Evolutionary conservation across 768 basidiomycete genomes (phyloP), one percentile per base, ranked within the genome.

Genomic region (Lactarius tabidus): DNA sequence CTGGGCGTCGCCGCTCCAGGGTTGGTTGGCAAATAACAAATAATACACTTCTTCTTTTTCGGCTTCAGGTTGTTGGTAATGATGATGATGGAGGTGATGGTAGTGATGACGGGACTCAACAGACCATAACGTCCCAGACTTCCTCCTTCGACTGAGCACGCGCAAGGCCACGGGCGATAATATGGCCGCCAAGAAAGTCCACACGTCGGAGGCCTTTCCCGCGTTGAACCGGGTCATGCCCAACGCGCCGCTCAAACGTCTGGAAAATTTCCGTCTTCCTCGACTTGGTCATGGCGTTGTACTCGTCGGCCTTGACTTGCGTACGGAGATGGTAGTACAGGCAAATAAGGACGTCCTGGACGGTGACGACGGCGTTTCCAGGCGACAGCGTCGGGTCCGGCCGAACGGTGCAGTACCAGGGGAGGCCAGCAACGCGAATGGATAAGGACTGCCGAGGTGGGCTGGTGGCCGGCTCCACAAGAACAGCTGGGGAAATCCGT

Each of bases 1-100:
- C 23, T 31, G 14, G 55, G 59, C 38, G 18, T 26, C 7, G 18
- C 23, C 20, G 53, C 18, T 15, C 64, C 33, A 4, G 54, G 29
- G 20, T 31, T 33, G 39, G 45, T 35, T 28, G 57, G 60, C 60
- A 65, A 65, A 65, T 65, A 65, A 18, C 45, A 51, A 65, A 65
- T 65, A 65, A 65, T 65, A 65, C 64, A 65, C 10, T 65, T 60
- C 59, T 60, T 65, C 54, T 56, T 61, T 60, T 57, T 29, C n/a
- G 17, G 56, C 18, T 65, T 60, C 36, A 10, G 18, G 41, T 29
- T 56, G 54, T n/a, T 5, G 58, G 43, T 43, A 26, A 28, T 29
- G 64, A 36, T 33, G 63, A 18, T 8, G 23, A 31, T 7, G 55
- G 23, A 1, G 14, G 15, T n/a, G 57, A 35, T n/a, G 57, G 20